phyloP scores from a whole-genome alignment of 2,329 filamentous ascomycete species.

The Sclerotinia spermophila region DNA sequence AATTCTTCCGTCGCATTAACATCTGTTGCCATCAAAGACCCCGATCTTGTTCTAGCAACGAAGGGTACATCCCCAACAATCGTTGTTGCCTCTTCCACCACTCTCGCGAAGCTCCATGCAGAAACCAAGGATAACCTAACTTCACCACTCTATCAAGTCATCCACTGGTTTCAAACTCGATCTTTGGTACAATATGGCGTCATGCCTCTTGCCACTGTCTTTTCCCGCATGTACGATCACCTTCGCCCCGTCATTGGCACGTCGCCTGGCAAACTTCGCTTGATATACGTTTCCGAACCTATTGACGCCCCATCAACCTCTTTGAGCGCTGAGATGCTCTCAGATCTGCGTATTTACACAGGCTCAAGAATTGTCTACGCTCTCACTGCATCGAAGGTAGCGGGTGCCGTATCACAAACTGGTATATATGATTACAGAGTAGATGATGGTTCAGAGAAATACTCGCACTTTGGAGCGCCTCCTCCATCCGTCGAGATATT shows the following conservation, averaged over 20 bases:
- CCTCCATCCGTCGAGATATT: conserved; percentile 76
- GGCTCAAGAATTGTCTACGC: conserved; percentile 81
- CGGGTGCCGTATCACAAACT: conserved; percentile 84
- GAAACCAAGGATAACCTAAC: conserved; percentile 57
- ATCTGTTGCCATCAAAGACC: conserved; percentile 72
- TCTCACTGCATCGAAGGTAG: conserved; percentile 76
- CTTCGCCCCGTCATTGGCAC: conserved; percentile 57
- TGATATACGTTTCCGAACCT: conserved; percentile 76
- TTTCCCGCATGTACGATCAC: conserved; percentile 59
- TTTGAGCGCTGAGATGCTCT: conserved; percentile 66
- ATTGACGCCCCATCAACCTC: conserved; percentile 58
- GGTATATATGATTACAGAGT: conserved; percentile 82
- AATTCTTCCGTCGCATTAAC: conserved; percentile 85
- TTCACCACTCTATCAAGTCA: conserved; percentile 60
- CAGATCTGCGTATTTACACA: conserved; percentile 78
- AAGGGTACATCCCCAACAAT: conserved; percentile 76
- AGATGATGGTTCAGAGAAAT: conserved; percentile 39
- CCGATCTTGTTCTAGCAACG: conserved; percentile 70
- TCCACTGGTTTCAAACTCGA: conserved; percentile 69
- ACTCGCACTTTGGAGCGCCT: conserved; percentile 76
- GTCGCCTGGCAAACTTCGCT: conserved; percentile 69
- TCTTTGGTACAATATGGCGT: conserved; percentile 66
- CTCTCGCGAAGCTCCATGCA: conserved; percentile 64
- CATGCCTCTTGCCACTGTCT: conserved; percentile 64
- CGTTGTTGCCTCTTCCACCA: conserved; percentile 71